Evolutionary conservation across 345 rosid species (phyloP), one percentile per base, ranked within the genome.

Genomic region (Triadica sebifera): DNA sequence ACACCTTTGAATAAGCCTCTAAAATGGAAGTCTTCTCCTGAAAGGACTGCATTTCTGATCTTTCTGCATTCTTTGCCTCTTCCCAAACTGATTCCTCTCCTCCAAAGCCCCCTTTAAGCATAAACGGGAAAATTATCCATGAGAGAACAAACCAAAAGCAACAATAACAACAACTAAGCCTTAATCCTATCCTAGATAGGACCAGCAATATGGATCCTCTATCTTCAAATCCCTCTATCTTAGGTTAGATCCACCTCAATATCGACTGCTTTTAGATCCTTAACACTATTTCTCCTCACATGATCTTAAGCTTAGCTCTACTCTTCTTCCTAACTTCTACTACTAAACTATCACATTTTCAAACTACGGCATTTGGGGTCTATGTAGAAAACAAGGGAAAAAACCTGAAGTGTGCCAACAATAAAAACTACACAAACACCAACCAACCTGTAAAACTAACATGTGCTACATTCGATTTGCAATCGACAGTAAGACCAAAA

Each of bases 1-100:
- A 37, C 86, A 93, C 99, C 98, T 95, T 91, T 7, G 79, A 78
- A 77, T 88, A 91, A 82, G 88, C 87, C 73, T 95, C 98, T 39
- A 90, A 80, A 38, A 77, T 50, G 25, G 87, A 81, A 79, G 89
- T 88, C 77, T 88, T 93, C 77, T 90, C 91, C 80, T 90, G 92
- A 78, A 85, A 91, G 65, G 86, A 78, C 58, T 87, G 83, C 87
- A 87, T 85, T 24, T 96, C 94, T 63, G 59, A 78, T 78, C 81
- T 86, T 80, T 91, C 96, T 71, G 94, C 87, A 79, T 85, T 83
- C 82, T 79, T 85, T 75, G 92, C 93, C 77, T 90, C 93, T 77
- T 87, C 93, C 4, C 85, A 77, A 77, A 83, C 75, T 34, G 53
- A 66, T 82, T 91, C 81, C 89, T 95, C 88, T 93, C 99, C 78